Conservation (phyloP, 192 early-diverging fungal species). For the Coemansia sp. region DNA sequence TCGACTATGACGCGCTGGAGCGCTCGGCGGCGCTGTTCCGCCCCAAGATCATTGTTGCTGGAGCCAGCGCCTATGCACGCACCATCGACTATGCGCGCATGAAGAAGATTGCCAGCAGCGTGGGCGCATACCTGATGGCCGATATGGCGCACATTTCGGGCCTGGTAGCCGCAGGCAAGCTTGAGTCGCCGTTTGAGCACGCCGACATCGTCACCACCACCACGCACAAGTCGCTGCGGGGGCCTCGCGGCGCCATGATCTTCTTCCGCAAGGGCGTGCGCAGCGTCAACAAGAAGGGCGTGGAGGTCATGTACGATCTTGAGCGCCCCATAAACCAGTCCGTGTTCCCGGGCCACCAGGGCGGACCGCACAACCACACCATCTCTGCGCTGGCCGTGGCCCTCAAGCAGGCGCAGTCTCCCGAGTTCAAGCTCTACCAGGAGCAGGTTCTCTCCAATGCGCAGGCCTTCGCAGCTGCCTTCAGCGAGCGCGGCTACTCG, state of each 20-base stretch:
- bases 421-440: slow-evolving; percentile 90
- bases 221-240: slow-evolving; percentile 97
- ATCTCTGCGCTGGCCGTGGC: slow-evolving; percentile 95
- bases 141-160: slow-evolving; percentile 98
- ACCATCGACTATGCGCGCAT: slow-evolving; percentile 87
- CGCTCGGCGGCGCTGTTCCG: slow-evolving; percentile 78
- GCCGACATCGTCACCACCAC: slow-evolving; percentile 99
- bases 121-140: slow-evolving; percentile 88
- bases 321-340: slow-evolving; percentile 93
- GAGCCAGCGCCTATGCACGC: slow-evolving; percentile 91
- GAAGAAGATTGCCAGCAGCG: slow-evolving; percentile 74
- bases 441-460: slow-evolving; percentile 86
- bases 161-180: slow-evolving; percentile 81
- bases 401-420: slow-evolving; percentile 81
- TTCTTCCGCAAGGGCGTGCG: slow-evolving; percentile 96
- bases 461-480: slow-evolving; percentile 80
- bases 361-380: slow-evolving; percentile 99
- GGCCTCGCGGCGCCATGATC: slow-evolving; percentile 98
- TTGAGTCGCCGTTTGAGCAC: slow-evolving; percentile 87
- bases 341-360: slow-evolving; percentile 98
- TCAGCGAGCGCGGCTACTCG: slow-evolving; percentile 68
- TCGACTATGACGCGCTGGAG: slow-evolving; percentile 91
- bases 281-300: slow-evolving; percentile 85
- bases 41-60: slow-evolving; percentile 95
- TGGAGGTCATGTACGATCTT: slow-evolving; percentile 83